Base-by-base conservation (phyloP, 2,329 filamentous ascomycete species). In the Penicillium sp. region DNA sequence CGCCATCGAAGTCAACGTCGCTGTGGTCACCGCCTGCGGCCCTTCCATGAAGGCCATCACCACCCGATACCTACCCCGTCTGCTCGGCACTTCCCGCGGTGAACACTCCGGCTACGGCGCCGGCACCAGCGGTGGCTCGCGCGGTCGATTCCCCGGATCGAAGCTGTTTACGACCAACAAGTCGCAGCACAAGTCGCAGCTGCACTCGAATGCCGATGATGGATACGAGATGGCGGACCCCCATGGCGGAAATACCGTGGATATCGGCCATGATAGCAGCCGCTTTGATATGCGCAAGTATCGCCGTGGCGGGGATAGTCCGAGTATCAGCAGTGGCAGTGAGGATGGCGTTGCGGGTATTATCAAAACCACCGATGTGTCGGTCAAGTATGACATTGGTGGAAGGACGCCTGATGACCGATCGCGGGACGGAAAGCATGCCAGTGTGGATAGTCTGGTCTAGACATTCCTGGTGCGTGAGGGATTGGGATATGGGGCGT, bases 1-100 rank as follows among this genome's bases (percentile, higher is more conserved):
- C 2, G 68, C 67, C 17, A 57, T 76, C n/a, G 73, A 76, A 63
- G 66, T 71, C 35, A 68, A 73, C 22, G 60, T 73, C 13, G 73
- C 72, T 4, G 67, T 75, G 7, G 58, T 76, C 12, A 65, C 71
- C n/a, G 73, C 72, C 17, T 75, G 70, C 37, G 73, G 56, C 0
- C 72, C 73, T 0, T 69, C 70, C 0, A 61, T 74, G 61, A 75
- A 75, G 57, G 62, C 69, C 1, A 72, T 69, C 45, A 33, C 62
- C n/a, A 59, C 40, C 42, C 63, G 59, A 56, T 69, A 65, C 51
- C 55, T 70, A 2, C 69, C 69, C 17, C 57, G 53, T 12, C 53
- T 71, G 0, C 66, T 71, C 4, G 69, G 65, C 28, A 67, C 64
- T 15, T 69, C 68, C 6, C 54, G 37, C 28, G 59, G 62, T 30